Conservation (phyloP, 768 basidiomycete species). For the Coprinopsis cinerea region DNA sequence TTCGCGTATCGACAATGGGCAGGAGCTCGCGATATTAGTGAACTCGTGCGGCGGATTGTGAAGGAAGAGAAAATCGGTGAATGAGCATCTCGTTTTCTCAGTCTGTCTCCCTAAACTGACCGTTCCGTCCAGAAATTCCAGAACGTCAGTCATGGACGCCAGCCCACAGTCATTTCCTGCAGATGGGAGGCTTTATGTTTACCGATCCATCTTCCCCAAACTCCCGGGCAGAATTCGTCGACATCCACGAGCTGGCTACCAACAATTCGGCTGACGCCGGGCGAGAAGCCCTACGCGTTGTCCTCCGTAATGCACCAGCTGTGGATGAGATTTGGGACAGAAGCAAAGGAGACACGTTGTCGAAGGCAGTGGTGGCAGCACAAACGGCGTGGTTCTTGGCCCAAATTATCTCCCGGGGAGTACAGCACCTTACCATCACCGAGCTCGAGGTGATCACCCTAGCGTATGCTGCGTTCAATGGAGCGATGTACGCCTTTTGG, state of each 20-base stretch:
- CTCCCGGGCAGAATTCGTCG: not conserved
- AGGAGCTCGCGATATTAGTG: not conserved
- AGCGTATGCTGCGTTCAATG: constrained; percentile 26
- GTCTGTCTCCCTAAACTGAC: not conserved
- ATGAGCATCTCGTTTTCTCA: not conserved
- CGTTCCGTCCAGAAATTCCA: not conserved
- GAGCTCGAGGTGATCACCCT: constrained; percentile 32
- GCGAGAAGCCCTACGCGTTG: not conserved
- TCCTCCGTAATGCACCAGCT: constrained; percentile 1
- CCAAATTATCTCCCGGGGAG: constrained; percentile 22
- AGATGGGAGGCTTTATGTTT: constrained; percentile 12
- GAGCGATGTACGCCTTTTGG: constrained; percentile 28
- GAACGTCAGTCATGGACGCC: constrained; percentile 1
- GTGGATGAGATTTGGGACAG: constrained; percentile 19
- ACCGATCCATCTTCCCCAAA: not conserved
- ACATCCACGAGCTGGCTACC: not conserved
- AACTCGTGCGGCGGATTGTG: not conserved
- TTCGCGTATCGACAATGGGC: constrained; percentile 11
- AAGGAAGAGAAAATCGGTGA: not conserved
- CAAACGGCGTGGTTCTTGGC: constrained; percentile 32
- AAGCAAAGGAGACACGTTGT: constrained; percentile 28
- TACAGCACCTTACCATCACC: constrained; percentile 22
- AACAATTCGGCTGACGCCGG: not conserved
- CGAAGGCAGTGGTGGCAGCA: constrained; percentile 26
- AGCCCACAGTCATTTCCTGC: constrained; percentile 8